Conservation (phyloP, 306 rosid species). For the Cercis canadensis region DNA sequence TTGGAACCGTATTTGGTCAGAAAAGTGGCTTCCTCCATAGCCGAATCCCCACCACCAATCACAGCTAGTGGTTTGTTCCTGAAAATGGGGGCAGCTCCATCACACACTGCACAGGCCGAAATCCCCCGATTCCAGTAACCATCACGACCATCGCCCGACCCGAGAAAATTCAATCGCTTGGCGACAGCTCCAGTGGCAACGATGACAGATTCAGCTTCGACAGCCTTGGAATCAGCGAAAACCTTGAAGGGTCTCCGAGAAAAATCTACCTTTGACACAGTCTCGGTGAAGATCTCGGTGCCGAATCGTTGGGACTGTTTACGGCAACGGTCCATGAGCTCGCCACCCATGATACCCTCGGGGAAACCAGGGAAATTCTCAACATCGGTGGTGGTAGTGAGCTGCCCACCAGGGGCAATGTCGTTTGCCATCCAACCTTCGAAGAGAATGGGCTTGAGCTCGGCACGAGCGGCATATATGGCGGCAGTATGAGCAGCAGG, state of each 20-base stretch:
- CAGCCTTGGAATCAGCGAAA: constrained; percentile 58
- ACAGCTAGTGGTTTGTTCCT: constrained; percentile 72
- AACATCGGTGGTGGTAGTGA: constrained; percentile 86
- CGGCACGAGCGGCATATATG: constrained; percentile 81
- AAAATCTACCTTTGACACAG: constrained; percentile 75
- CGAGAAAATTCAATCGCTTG: constrained; percentile 60
- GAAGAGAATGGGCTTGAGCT: constrained; percentile 82
- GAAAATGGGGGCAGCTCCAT: constrained; percentile 88
- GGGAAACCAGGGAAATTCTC: constrained; percentile 92
- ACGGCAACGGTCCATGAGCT: constrained; percentile 78
- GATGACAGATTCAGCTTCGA: constrained; percentile 60
- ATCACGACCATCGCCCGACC: constrained; percentile 63
- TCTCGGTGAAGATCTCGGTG: constrained; percentile 76
- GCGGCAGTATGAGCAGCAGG: constrained; percentile 90
- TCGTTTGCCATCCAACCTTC: constrained; percentile 95
- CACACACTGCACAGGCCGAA: constrained; percentile 86
- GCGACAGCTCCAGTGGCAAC: constrained; percentile 93
- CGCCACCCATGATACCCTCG: constrained; percentile 69
- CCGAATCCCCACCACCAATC: constrained; percentile 88
- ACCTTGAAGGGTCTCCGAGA: constrained; percentile 65
- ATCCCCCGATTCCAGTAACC: constrained; percentile 91
- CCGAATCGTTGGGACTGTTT: constrained; percentile 76
- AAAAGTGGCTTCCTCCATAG: constrained; percentile 89
- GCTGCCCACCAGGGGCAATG: constrained; percentile 90
- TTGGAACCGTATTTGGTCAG: constrained; percentile 79